Conservation (phyloP, 306 rosid genomes). For the Castanea mollissima region DNA sequence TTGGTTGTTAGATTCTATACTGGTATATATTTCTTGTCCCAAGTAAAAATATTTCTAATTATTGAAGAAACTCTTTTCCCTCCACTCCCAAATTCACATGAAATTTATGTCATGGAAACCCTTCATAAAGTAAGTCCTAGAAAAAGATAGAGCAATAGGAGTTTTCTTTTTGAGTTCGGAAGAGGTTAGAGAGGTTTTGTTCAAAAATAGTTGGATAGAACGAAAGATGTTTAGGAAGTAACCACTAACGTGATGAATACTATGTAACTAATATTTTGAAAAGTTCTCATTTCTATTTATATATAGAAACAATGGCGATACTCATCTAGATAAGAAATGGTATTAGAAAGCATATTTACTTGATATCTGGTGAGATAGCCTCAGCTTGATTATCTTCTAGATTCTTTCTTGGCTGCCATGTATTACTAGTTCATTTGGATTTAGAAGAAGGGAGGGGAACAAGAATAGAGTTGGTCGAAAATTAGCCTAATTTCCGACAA, state of each 20-base stretch:
- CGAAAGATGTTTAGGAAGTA: not conserved
- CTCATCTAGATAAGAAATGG: not conserved
- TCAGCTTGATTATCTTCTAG: not conserved
- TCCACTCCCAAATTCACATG: not conserved
- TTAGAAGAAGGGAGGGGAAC: not conserved
- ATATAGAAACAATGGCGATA: not conserved
- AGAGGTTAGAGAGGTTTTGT: not conserved
- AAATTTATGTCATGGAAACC: not conserved
- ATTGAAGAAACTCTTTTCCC: not conserved
- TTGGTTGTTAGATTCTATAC: slow-evolving; percentile 27
- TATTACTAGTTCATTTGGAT: not conserved
- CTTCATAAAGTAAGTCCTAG: not conserved
- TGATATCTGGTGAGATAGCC: not conserved
- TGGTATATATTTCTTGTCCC: not conserved
- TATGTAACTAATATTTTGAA: not conserved
- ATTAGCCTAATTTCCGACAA: too few species aligned
- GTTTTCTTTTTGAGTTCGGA: not conserved
- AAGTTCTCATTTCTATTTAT: not conserved
- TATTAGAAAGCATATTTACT: not conserved
- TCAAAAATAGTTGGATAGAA: not conserved
- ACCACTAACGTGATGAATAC: not conserved
- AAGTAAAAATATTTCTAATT: not conserved
- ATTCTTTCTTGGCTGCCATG: not conserved
- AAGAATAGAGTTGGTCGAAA: too few species aligned
- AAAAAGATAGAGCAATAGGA: not conserved